Conservation (phyloP, 2,329 filamentous ascomycete genomes). For the Epichloe amarillans region DNA sequence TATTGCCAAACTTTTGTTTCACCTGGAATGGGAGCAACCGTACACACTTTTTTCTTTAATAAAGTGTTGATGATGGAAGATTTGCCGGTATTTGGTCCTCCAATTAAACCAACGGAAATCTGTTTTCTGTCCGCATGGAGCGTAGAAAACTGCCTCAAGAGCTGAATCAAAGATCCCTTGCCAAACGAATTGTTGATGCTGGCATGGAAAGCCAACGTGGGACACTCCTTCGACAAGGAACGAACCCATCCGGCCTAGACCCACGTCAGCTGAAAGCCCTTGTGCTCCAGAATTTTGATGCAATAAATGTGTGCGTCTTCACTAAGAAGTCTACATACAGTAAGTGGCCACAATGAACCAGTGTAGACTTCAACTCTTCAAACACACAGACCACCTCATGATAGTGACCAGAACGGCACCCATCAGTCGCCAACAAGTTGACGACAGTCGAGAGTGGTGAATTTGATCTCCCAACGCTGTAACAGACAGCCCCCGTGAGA, state of each 20-base stretch:
- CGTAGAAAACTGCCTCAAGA: conserved; percentile 83
- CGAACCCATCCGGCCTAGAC: conserved; percentile 83
- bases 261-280: conserved; percentile 4
- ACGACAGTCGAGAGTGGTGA: conserved; percentile 29
- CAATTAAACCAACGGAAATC: conserved; percentile 78
- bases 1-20: conserved; percentile 99
- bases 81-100: conserved; percentile 79
- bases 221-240: conserved; percentile 75
- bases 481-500: conserved; percentile 85
- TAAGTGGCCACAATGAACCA: conserved; percentile 38
- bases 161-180: conserved; percentile 83
- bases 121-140: conserved; percentile 87
- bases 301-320: conserved; percentile 66
- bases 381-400: conserved; percentile 69
- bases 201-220: conserved; percentile 88
- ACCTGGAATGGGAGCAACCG: conserved; percentile 83
- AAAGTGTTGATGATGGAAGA: conserved; percentile 95
- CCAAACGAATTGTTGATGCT: conserved; percentile 94
- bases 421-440: conserved; percentile 44
- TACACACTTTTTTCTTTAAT: conserved; percentile 87
- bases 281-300: background rate
- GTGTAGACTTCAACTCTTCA: conserved; percentile 93
- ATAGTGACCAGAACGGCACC: conserved; percentile 80
- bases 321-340: conserved; percentile 96
- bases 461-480: conserved; percentile 94